Evolutionary conservation across 257 asterid species (phyloP), one percentile per base, ranked within the genome.

Genomic region (Anisodus acutangulus): DNA sequence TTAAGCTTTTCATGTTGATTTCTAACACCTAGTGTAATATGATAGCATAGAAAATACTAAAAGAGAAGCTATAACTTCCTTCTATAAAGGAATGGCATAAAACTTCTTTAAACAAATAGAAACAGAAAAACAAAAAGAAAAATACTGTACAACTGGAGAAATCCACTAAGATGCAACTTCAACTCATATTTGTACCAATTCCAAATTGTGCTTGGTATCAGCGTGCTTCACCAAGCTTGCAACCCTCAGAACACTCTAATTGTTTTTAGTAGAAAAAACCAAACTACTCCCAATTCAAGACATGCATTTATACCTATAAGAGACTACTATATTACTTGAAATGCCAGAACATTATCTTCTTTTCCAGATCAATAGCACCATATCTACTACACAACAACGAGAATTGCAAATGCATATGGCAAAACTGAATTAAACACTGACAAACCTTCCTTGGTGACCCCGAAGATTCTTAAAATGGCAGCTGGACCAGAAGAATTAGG

Each of bases 371-470:
- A 53, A 53, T 53, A 78, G 64, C 49, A 53, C 15, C 12, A 15
- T 78, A 31, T 26, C 47, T 53, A 78, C 82, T 13, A 7, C 7
- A 15, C 82, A 78, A 31, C 47, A 53, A 78, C 26, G 13, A 31
- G 43, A 78, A 13, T 10, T 39, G 47, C 66, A 53, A 31, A 69
- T 55, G 72, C 57, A 15, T 55, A 59, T 26, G 47, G 47, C 71
- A 80, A 60, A n/a, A 41, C 15, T 39, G 37, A 59, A 64, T 31
- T 60, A 49, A 83, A 84, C 67, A 74, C 63, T 62, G 84, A 63
- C 39, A 47, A 80, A 97, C 99, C 99, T 97, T 93, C 99, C 86
- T 84, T 88, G 26, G 98, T 93, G 78, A 95, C 98, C 62, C 99
- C 98, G 81, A 95, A 97, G 39, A 97, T 92, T 90, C 98, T 88